Conservation (phyloP, 192 early-diverging fungal genomes). For the Jimgerdemannia flammicorona region DNA sequence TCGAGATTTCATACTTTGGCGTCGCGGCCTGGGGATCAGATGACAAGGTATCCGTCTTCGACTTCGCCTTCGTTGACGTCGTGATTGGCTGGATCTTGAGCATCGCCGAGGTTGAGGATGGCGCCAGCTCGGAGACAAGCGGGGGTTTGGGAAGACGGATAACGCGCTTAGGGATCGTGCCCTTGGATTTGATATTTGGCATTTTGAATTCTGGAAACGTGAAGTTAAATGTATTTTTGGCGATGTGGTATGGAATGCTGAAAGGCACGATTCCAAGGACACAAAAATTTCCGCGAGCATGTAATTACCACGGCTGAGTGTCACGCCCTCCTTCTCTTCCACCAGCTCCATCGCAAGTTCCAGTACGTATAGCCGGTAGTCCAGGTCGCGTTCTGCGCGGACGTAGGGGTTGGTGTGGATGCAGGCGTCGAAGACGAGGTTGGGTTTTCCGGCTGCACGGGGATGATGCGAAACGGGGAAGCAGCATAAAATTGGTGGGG, state of each 20-base stretch:
- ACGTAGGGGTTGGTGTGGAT: conserved; percentile 51
- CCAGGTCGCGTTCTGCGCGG: conserved; percentile 51
- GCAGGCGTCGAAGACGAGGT: conserved; percentile 66
- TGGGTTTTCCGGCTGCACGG: conserved; percentile 32
- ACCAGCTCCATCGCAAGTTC: conserved; percentile 64
- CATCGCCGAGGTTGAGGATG: not conserved
- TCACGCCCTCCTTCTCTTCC: conserved; percentile 56
- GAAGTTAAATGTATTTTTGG: not conserved
- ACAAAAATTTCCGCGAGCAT: not conserved
- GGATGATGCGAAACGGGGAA: too few relatives aligned
- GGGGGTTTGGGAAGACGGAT: conserved; percentile 49
- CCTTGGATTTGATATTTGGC: conserved; percentile 53
- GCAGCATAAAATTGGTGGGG: too few relatives aligned
- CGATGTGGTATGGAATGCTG: too few relatives aligned
- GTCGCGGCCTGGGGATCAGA: not conserved
- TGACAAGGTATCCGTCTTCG: not conserved
- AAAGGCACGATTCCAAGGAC: too few relatives aligned
- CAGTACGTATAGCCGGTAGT: conserved; percentile 65
- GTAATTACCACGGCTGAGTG: conserved; percentile 59
- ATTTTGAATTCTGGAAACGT: conserved; percentile 48
- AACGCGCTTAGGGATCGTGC: conserved; percentile 50
- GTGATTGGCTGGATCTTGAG: not conserved
- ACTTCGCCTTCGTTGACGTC: not conserved
- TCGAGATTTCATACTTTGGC: not conserved
- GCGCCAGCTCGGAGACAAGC: conserved; percentile 28